Evolutionary conservation across 495 filamentous ascomycete species (phyloP), one percentile per base, ranked within the genome.

Genomic region (Xylaria intraflava): DNA sequence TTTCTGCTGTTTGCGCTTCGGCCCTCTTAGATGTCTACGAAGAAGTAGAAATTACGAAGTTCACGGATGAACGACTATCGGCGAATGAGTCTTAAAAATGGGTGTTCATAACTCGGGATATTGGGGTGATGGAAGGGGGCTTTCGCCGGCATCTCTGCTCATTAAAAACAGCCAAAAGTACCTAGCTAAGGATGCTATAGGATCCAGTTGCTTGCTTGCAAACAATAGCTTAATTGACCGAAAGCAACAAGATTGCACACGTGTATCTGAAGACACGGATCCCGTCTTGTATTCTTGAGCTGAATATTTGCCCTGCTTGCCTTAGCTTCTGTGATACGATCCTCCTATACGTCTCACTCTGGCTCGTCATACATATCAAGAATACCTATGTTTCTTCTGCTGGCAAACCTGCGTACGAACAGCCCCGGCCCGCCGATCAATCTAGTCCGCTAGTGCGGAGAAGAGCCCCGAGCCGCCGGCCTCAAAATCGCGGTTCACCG

Each of bases 391-490:
- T 20, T 30, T 41, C 10, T 35, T 35, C 22, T 30, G 56, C 3
- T 52, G 56, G 14, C 54, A 1, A 11, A 65, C 35, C 49, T 69
- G 62, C 6, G 62, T 62, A 8, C 60, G 61, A 42, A 68, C 67
- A 5, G 61, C 39, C 5, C 68, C 66, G 0, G 61, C 36, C 33
- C 43, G 41, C 16, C 66, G 56, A 46, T 71, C 68, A 40, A 71
- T 65, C 40, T 64, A 69, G 27, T 29, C 27, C 9, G 27, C 27
- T 29, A 29, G 9, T 9, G 27, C 9, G 27, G 27, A 29, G 27
- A 29, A 29, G 27, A 29, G 27, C 4, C 27, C 27, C 27, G 27
- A 4, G 9, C 27, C 27, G 27, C 27, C 27, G 4, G 27, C 9
- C 9, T 29, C 27, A 9, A 29, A 29, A 9, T 4, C 27, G 9